Conservation (phyloP, 371 early-diverging fungal species). For the Circinella minor region DNA sequence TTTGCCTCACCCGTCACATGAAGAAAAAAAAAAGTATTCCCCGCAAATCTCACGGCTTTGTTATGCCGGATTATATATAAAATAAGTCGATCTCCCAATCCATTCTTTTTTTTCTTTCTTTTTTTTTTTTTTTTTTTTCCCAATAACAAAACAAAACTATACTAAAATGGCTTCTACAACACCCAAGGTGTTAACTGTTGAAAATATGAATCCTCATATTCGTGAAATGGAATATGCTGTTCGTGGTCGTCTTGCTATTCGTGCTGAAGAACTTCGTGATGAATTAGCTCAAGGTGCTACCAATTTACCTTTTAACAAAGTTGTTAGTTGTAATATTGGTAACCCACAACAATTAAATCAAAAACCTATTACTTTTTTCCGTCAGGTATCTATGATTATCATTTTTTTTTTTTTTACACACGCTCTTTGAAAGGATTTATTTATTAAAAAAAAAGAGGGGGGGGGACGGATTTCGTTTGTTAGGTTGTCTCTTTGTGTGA, state of each 20-base stretch:
- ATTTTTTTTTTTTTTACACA: not conserved
- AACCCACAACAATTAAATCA: constrained; percentile 97
- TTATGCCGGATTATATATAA: too few species aligned
- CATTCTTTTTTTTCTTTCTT: too few species aligned
- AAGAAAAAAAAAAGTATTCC: too few species aligned
- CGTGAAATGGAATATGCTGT: constrained; percentile 93
- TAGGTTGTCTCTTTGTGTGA: constrained; percentile 55
- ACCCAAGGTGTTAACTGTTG: constrained; percentile 42
- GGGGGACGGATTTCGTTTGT: not conserved
- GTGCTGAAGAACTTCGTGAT: constrained; percentile 70
- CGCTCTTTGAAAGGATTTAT: too few species aligned
- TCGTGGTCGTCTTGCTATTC: constrained; percentile 94
- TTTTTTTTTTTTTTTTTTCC: too few species aligned
- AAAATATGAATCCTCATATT: constrained; percentile 78
- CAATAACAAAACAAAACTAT: too few species aligned
- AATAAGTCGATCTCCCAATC: too few species aligned
- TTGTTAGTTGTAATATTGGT: constrained; percentile 96
- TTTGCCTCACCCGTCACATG: too few species aligned
- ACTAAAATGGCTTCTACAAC: too few species aligned
- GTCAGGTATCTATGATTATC: constrained; percentile 87
- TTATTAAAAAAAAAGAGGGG: too few species aligned
- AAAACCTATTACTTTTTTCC: constrained; percentile 95
- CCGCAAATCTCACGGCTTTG: too few species aligned
- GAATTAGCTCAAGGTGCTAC: constrained; percentile 43
- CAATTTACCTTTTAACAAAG: constrained; percentile 72